Percentiles rank a stretch among this genome's conserved stretches.
These are phyloP conservation scores for Cryomyces minteri DNA, from an alignment of 495 filamentous ascomycete genomes.

Conservation along the genomic window DNA sequence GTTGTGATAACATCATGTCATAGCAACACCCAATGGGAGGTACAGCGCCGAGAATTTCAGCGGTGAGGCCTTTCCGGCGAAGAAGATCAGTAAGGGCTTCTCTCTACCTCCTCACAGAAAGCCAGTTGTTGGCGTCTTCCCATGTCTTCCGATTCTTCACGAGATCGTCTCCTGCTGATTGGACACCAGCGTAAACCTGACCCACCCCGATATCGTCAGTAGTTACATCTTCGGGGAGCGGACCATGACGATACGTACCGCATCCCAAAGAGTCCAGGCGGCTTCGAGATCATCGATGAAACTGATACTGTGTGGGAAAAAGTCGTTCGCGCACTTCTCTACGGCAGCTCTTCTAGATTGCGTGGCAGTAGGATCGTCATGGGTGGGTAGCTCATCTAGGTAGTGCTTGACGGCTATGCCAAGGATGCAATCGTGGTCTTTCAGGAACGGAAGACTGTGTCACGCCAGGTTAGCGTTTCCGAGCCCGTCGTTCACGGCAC, in stretches of 20 bases:
- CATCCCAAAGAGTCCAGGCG: constrained; percentile 70
- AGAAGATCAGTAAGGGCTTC: too few relatives aligned
- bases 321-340: constrained; percentile 39
- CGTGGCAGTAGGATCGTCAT: constrained; percentile 31
- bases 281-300: constrained; percentile 61
- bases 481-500: too few relatives aligned
- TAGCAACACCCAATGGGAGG: too few relatives aligned
- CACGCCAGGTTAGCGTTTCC: too few relatives aligned
- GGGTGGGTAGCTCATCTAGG: constrained; percentile 59
- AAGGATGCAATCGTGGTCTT: constrained; percentile 61
- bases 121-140: constrained; percentile 13
- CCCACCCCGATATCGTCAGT: not conserved
- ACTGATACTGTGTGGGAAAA: constrained; percentile 59
- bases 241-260: constrained; percentile 29
- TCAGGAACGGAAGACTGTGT: constrained; percentile 63
- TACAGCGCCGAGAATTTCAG: too few relatives aligned
- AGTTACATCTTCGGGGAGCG: not conserved
- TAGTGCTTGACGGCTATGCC: constrained; percentile 87
- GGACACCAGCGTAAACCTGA: constrained; percentile 45
- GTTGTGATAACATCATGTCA: too few relatives aligned
- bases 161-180: constrained; percentile 32
- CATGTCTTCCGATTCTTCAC: constrained; percentile 6
- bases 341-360: constrained; percentile 43
- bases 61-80: too few relatives aligned
- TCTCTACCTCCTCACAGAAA: constrained; percentile 1